phyloP scores from a whole-genome alignment of 768 basidiomycete genomes.

The Lactarius sanguifluus region DNA sequence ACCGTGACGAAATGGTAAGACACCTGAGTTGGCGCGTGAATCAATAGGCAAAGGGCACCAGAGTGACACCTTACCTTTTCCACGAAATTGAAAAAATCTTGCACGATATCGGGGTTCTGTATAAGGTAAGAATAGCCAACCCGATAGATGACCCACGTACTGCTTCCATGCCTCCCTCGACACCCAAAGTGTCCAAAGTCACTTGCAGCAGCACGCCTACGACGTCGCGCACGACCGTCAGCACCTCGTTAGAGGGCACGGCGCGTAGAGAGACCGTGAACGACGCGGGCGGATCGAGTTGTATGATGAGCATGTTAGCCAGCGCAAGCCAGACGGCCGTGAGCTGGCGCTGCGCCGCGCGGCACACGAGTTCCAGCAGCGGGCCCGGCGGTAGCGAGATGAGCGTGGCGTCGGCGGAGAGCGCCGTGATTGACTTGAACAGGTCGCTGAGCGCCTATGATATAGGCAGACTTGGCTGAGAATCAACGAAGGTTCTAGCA shows the following conservation, averaged over 20 bases:
- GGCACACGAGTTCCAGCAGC: constrained; percentile 73
- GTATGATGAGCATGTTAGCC: constrained; percentile 74
- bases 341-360: constrained; percentile 66
- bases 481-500: neutral
- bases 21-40: constrained; percentile 31
- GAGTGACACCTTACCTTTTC: constrained; percentile 54
- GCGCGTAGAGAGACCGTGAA: constrained; percentile 47
- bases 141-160: constrained; percentile 43
- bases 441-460: constrained; percentile 74
- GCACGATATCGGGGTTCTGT: constrained; percentile 90
- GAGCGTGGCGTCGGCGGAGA: constrained; percentile 74
- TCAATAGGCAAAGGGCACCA: neutral
- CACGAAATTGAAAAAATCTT: constrained; percentile 83
- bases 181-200: constrained; percentile 51
- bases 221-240: constrained; percentile 53
- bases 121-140: neutral
- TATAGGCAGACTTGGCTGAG: neutral
- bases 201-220: constrained; percentile 60
- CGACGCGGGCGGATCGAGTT: constrained; percentile 73
- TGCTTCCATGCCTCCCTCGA: constrained; percentile 65
- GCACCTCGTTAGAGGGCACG: constrained; percentile 54
- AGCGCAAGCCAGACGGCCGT: constrained; percentile 85
- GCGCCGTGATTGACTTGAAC: constrained; percentile 80
- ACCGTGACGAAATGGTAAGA: constrained; percentile 59
- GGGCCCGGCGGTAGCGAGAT: constrained; percentile 81